Evolutionary conservation across 78 protist species (phyloP).

Genomic region (Monocercomonoides exilis): DNA sequence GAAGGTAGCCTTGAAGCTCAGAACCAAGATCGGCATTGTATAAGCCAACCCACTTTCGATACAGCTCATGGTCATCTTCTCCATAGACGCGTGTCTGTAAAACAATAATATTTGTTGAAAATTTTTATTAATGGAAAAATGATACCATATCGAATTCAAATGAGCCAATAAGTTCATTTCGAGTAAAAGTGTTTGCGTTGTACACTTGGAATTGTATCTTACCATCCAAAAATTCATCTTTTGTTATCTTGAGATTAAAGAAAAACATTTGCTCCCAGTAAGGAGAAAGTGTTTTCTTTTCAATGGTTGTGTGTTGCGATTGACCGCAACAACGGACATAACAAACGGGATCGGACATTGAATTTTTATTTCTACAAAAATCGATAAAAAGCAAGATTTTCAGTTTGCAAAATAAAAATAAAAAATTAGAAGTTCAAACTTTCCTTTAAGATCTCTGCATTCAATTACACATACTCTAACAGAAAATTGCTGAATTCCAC

Average conservation of each 20-base stretch:
- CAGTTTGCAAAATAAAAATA: too few relatives aligned
- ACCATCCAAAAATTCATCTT: neutral
- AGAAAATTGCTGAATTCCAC: too few relatives aligned
- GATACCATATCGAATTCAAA: constrained; percentile 23
- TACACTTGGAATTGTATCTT: constrained; percentile 16
- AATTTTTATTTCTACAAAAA: neutral
- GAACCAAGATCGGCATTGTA: neutral
- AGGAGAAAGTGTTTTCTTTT: constrained; percentile 6
- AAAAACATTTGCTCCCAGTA: neutral
- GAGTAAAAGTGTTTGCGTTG: constrained; percentile 22
- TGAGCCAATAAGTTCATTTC: constrained; percentile 37
- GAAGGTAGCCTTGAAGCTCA: constrained; percentile 26
- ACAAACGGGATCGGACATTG: constrained; percentile 22
- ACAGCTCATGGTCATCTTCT: constrained; percentile 5
- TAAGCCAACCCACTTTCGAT: neutral
- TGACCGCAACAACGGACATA: neutral
- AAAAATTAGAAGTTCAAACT: neutral
- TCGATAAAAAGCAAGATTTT: too few relatives aligned
- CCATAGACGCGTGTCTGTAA: neutral
- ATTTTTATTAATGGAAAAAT: too few relatives aligned
- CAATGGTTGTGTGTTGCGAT: neutral
- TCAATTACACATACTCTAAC: constrained; percentile 1
- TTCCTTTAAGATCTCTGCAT: constrained; percentile 22
- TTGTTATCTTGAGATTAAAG: neutral
- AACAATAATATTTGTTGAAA: too few relatives aligned